Evolutionary conservation across 768 basidiomycete genomes (phyloP), one percentile per base, ranked within the genome.

Genomic region (Lentinus brumalis): DNA sequence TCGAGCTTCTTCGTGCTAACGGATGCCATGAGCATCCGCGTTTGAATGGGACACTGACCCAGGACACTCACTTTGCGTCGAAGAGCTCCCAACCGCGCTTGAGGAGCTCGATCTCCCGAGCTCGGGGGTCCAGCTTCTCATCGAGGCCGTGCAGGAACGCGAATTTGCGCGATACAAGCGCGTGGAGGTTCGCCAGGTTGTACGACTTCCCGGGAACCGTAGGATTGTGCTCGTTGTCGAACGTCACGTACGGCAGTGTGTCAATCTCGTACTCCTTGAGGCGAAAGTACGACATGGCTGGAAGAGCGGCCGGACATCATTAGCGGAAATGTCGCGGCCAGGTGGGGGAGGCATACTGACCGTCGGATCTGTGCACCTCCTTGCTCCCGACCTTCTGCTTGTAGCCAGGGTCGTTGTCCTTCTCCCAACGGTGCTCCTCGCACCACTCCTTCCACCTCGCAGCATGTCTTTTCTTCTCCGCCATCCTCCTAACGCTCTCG

Each of bases 221-320:
- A 9, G 31, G 50, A 10, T 35, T 51, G 50, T 51, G 50, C 31
- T 32, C 31, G n/a, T 51, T 51, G 31, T 51, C 31, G 32, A 51
- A 51, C 15, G 31, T 38, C 31, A 51, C 14, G 15, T 51, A 32
- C 31, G 50, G 50, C 15, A 51, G 50, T 7, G 50, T 51, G 32
- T 51, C 50, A 31, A 51, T 51, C 50, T 51, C 50, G 31, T 35
- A 51, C 31, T 51, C 50, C 18, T 51, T 51, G 50, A 51, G 50
- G 10, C 50, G 35, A 31, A 51, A 51, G 50, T 51, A 51, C 35
- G 50, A 14, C 50, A 51, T 51, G 31, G 50, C 50, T 51, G 15
- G 11, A 31, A 15, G 50, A 32, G 30, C 21, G 1, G 21, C 46
- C 12, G 11, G 2, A 0, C 9, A 26, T 18, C 45, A 18, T 26